Conservation (phyloP, 1,284 basidiomycete species). For the Tetrapyrgos nigripes region DNA sequence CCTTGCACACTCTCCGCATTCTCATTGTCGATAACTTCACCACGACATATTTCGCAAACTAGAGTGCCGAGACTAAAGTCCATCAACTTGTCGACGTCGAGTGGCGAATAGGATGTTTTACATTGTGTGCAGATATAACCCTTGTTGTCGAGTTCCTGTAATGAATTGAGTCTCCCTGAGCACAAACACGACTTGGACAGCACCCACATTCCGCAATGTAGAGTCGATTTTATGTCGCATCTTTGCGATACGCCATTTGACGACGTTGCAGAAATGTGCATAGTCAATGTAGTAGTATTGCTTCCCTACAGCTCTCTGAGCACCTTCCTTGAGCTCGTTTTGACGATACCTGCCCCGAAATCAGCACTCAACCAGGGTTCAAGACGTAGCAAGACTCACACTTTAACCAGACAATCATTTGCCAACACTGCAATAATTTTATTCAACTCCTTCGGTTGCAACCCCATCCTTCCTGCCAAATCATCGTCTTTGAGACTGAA, state of each 20-base stretch:
- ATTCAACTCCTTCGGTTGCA: constrained; percentile 92
- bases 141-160: constrained; percentile 91
- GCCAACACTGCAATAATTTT: constrained; percentile 90
- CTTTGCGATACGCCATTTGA: constrained; percentile 97
- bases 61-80: constrained; percentile 70
- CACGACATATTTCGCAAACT: constrained; percentile 79
- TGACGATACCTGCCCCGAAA: constrained; percentile 69
- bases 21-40: constrained; percentile 92
- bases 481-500: constrained; percentile 92
- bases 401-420: constrained; percentile 84
- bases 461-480: constrained; percentile 85
- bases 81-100: constrained; percentile 87
- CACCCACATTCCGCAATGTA: constrained; percentile 78
- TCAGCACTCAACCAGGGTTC: background rate
- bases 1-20: constrained; percentile 84
- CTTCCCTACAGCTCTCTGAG: constrained; percentile 78
- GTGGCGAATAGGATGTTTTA: constrained; percentile 82
- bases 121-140: constrained; percentile 96
- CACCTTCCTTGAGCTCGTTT: constrained; percentile 86
- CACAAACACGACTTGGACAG: constrained; percentile 1
- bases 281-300: constrained; percentile 98
- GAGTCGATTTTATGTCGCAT: constrained; percentile 93
- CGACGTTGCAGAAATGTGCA: constrained; percentile 94
- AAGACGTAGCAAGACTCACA: constrained; percentile 57
- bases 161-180: constrained; percentile 13